These are phyloP conservation scores for Arabis alpina DNA, from an alignment of 345 rosid genomes.

Conservation along the genomic window DNA sequence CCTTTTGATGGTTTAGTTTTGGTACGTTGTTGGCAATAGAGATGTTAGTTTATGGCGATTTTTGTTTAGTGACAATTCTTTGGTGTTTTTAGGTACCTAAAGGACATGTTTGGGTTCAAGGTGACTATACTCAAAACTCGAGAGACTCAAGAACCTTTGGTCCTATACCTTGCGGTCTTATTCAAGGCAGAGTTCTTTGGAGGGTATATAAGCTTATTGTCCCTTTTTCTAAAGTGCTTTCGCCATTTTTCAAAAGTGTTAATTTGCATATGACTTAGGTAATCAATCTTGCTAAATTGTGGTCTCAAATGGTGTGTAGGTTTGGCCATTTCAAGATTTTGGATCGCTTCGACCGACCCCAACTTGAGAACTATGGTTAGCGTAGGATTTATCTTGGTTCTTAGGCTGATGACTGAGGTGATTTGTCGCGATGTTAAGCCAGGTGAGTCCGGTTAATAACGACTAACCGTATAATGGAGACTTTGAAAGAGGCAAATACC, in stretches of 20 bases:
- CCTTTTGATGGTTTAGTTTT: background rate
- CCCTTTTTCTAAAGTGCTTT: background rate
- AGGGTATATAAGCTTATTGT: slow-evolving; percentile 54
- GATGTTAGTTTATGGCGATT: background rate
- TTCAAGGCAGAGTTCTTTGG: slow-evolving; percentile 64
- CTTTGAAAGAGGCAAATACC: background rate
- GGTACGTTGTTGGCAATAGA: background rate
- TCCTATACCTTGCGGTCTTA: slow-evolving; percentile 74
- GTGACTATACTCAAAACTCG: slow-evolving; percentile 64
- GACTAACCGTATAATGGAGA: background rate
- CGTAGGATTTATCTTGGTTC: slow-evolving; percentile 5
- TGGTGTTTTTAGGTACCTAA: slow-evolving; percentile 60
- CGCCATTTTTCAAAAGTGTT: background rate
- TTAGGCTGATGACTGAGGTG: background rate
- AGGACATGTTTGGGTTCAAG: slow-evolving; percentile 77
- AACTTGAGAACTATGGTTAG: slow-evolving; percentile 1
- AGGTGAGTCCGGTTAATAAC: background rate
- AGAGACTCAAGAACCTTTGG: slow-evolving; percentile 78
- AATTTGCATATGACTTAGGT: background rate
- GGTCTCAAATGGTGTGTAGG: slow-evolving; percentile 40
- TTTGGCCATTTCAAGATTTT: slow-evolving; percentile 64
- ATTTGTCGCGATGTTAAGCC: background rate
- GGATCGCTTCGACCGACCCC: slow-evolving; percentile 45
- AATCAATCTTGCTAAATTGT: background rate
- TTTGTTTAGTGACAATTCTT: slow-evolving; percentile 6